These are phyloP conservation scores for Phytophthora macrochlamydospora DNA, from an alignment of 352 stramenopile species.

Conservation along the genomic window DNA sequence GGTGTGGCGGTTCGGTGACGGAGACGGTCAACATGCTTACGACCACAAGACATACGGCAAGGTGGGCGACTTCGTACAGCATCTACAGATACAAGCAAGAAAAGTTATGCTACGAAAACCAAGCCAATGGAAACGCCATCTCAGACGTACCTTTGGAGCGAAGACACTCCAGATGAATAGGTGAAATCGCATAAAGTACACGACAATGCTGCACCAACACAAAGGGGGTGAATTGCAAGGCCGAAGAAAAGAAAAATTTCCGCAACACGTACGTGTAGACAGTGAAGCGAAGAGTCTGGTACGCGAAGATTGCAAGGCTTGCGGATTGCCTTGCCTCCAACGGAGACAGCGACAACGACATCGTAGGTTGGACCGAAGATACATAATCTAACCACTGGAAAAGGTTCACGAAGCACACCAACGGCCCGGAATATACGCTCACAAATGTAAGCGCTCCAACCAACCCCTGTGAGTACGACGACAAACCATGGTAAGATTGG, in stretches of 20 bases:
- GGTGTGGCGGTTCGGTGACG: neutral
- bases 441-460: constrained; percentile 78
- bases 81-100: constrained; percentile 44
- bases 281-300: constrained; percentile 65
- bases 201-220: constrained; percentile 58
- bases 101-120: constrained; percentile 1
- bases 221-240: constrained; percentile 2
- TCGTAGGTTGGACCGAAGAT: constrained; percentile 4
- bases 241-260: neutral
- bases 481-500: constrained; percentile 84
- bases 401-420: constrained; percentile 63
- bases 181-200: constrained; percentile 91
- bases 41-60: constrained; percentile 40
- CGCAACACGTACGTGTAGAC: constrained; percentile 61
- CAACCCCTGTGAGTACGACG: constrained; percentile 81
- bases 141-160: constrained; percentile 72
- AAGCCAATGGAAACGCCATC: neutral
- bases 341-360: neutral
- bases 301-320: constrained; percentile 47
- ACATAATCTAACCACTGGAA: constrained; percentile 41
- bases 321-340: constrained; percentile 10
- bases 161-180: constrained; percentile 93
- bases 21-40: constrained; percentile 19
- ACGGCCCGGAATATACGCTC: constrained; percentile 74
- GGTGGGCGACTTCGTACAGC: constrained; percentile 75